Percentiles rank a stretch among this genome's conserved stretches.
Evolutionary conservation across 306 rosid species (phyloP).

Genomic region (Cucurbita moschata): DNA sequence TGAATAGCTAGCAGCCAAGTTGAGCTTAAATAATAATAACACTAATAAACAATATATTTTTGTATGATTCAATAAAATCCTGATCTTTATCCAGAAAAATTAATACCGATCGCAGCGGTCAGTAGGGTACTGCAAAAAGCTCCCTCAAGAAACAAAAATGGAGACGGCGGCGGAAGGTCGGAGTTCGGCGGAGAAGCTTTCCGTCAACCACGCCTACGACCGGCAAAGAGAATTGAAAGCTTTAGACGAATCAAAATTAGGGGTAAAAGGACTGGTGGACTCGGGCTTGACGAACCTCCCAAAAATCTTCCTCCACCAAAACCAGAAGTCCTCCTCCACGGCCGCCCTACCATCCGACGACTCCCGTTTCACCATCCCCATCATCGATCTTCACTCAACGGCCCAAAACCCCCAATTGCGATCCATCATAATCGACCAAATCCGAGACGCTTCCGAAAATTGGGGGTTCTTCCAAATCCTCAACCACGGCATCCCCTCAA

Average conservation of each 20-base stretch:
- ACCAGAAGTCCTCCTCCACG: neutral
- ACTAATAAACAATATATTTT: too few species aligned
- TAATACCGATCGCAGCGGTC: too few species aligned
- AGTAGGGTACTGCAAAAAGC: neutral
- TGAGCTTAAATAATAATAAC: too few species aligned
- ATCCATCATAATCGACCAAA: constrained; percentile 14
- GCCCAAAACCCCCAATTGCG: neutral
- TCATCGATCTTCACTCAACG: constrained; percentile 27
- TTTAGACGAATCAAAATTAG: constrained; percentile 23
- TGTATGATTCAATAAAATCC: too few species aligned
- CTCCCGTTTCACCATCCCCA: constrained; percentile 21
- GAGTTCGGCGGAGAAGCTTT: neutral
- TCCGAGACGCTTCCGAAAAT: constrained; percentile 14
- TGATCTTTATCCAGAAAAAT: too few species aligned
- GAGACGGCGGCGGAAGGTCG: neutral
- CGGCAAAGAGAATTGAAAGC: constrained; percentile 11
- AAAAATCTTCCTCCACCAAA: constrained; percentile 14
- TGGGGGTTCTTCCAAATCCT: constrained; percentile 48
- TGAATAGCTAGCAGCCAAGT: too few species aligned
- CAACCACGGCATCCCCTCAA: constrained; percentile 25
- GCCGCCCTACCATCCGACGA: neutral
- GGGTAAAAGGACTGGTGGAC: constrained; percentile 28
- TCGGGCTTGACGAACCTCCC: constrained; percentile 20
- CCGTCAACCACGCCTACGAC: neutral
- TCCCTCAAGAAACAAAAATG: neutral